Evolutionary conservation across 768 basidiomycete species (phyloP), one percentile per base, ranked within the genome.

Genomic region (Xerocomellus amylosporus): DNA sequence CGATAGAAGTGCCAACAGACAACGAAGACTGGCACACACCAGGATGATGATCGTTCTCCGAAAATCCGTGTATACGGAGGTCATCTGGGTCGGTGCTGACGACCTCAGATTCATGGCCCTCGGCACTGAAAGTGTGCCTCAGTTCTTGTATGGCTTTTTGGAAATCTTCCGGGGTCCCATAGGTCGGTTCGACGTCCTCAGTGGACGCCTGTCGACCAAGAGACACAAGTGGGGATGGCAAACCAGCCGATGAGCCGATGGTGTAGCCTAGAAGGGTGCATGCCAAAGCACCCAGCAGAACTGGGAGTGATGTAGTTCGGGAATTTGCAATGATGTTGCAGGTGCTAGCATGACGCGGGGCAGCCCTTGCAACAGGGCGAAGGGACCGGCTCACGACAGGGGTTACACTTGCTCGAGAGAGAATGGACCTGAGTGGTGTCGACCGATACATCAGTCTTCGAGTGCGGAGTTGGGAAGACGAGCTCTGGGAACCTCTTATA

Each of bases 161-260:
- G 56, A 85, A 82, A 49, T 87, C 87, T 19, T 73, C 60, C 1
- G 74, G 71, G 9, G 81, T 71, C 13, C 83, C 86, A 58, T 82
- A 86, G 15, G 61, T 62, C 6, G 71, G 68, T 45, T 72, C 34
- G 14, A 47, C 49, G 7, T 55, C 58, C 19, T 31, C 44, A 8
- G 39, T 14, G 33, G 51, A 28, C 40, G 26, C 20, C 39, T 39
- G 51, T 8, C 2, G 34, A 33, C 55, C 58, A 38, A 64, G 42
- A 39, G 45, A 37, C 17, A 31, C 42, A 1, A 58, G 22, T 4
- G 48, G 53, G 13, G 56, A 60, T 34, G 56, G 44, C 19, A 31
- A n/a, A 48, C 30, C 22, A 8, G 44, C 1, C 1, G 39, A 55
- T 13, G 62, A 54, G 14, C 67, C 69, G 2, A 68, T 33, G 17